Percentiles rank a stretch among this genome's conserved stretches.
phyloP scores from a whole-genome alignment of 148 eudicot genomes.

The Camellia sinensis region DNA sequence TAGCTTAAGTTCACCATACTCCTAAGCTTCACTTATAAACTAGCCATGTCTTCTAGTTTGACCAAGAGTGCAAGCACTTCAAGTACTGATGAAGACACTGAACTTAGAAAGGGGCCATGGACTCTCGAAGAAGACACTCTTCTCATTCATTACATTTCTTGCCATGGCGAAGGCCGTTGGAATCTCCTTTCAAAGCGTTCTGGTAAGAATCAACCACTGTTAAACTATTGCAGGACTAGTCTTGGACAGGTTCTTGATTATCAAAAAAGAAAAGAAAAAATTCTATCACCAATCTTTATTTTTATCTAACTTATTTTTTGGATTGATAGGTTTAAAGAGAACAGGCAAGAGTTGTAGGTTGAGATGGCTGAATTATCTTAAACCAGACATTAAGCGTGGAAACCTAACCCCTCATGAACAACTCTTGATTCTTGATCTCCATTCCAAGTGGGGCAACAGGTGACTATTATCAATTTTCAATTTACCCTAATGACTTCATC shows the following conservation, averaged over 20 bases:
- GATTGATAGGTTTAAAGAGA: conserved; percentile 30
- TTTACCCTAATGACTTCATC: not conserved
- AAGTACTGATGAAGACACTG: conserved; percentile 11
- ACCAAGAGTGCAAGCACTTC: not conserved
- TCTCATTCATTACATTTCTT: conserved; percentile 31
- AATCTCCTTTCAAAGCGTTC: conserved; percentile 34
- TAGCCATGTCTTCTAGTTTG: conserved; percentile 8
- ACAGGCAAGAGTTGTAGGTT: conserved; percentile 43
- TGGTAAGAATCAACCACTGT: conserved; percentile 15
- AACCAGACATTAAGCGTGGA: conserved; percentile 41
- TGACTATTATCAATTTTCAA: not conserved
- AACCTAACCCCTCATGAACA: conserved; percentile 42
- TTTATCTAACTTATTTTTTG: not conserved
- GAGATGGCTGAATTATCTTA: conserved; percentile 42
- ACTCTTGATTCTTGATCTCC: conserved; percentile 38
- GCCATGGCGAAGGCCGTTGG: conserved; percentile 47
- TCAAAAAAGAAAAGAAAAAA: too few species aligned
- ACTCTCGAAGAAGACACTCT: conserved; percentile 43
- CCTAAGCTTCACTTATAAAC: not conserved
- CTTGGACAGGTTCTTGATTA: too few species aligned
- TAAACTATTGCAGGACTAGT: not conserved
- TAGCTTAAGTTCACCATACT: not conserved
- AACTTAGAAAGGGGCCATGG: conserved; percentile 42
- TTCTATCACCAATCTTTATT: not conserved
- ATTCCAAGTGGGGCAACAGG: conserved; percentile 48